phyloP scores from a whole-genome alignment of 345 rosid species.

The Carallia brachiata region DNA sequence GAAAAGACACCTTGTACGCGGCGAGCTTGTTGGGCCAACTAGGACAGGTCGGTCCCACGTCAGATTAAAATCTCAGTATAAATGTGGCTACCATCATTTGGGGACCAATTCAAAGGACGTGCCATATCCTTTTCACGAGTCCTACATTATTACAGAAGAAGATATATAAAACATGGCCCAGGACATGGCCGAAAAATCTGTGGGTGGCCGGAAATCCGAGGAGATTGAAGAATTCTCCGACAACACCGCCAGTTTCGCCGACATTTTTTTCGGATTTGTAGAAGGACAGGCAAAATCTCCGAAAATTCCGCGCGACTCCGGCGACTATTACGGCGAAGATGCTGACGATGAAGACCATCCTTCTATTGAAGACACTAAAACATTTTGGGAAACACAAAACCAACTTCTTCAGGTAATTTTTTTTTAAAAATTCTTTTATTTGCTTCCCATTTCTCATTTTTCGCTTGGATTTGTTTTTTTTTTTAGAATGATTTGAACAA shows the following conservation, averaged over 20 bases:
- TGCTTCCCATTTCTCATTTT: too few relatives aligned
- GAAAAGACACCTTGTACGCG: slow-evolving; percentile 31
- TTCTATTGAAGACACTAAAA: slow-evolving; percentile 43
- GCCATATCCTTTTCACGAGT: neutral
- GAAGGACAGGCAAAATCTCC: slow-evolving; percentile 36
- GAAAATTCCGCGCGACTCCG: slow-evolving; percentile 20
- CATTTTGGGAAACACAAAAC: slow-evolving; percentile 73
- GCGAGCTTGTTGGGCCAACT: slow-evolving; percentile 54
- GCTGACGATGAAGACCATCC: slow-evolving; percentile 25
- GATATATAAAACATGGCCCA: neutral
- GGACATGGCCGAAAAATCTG: slow-evolving; percentile 16
- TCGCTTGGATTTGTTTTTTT: too few relatives aligned
- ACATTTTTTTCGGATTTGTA: slow-evolving; percentile 56
- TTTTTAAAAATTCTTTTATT: neutral
- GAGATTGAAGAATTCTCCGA: slow-evolving; percentile 50
- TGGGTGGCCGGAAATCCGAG: slow-evolving; percentile 40
- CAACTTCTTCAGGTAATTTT: slow-evolving; percentile 65
- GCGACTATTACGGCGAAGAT: slow-evolving; percentile 17
- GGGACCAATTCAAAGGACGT: neutral
- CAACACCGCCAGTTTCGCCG: slow-evolving; percentile 51
- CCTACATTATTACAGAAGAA: neutral
- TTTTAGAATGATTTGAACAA: too few relatives aligned
- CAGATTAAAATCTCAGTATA: slow-evolving; percentile 18
- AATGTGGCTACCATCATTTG: neutral
- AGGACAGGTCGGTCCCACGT: slow-evolving; percentile 29